Evolutionary conservation across 108 stramenopile genomes (phyloP).

Genomic region (Cyclotella atomus): DNA sequence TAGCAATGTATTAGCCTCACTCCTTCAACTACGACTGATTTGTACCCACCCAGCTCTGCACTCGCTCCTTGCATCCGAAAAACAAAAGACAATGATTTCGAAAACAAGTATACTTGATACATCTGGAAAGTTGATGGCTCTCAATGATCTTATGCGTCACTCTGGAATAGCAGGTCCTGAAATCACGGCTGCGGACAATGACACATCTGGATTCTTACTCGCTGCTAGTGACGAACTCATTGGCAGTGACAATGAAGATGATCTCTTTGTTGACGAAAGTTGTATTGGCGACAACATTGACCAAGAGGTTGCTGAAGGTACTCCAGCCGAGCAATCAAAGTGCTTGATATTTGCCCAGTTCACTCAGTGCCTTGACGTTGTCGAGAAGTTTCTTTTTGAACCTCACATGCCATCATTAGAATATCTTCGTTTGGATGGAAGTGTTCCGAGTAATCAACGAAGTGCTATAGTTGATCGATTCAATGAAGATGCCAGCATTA

Average conservation of each 20-base stretch:
- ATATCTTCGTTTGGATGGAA: slow-evolving; percentile 83
- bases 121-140: slow-evolving; percentile 87
- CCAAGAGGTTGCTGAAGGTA: background rate
- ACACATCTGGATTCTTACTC: slow-evolving; percentile 66
- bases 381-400: slow-evolving; percentile 80
- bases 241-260: slow-evolving; percentile 16
- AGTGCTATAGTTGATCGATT: slow-evolving; percentile 71
- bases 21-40: slow-evolving; percentile 81
- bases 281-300: background rate
- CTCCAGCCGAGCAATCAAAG: slow-evolving; percentile 40
- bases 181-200: slow-evolving; percentile 81
- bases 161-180: slow-evolving; percentile 69
- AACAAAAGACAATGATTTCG: slow-evolving; percentile 53
- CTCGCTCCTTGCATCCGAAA: slow-evolving; percentile 58
- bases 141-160: slow-evolving; percentile 77
- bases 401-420: slow-evolving; percentile 71
- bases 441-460: slow-evolving; percentile 65
- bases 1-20: slow-evolving; percentile 61
- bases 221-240: slow-evolving; percentile 22
- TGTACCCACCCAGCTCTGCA: slow-evolving; percentile 87
- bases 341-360: slow-evolving; percentile 91
- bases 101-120: slow-evolving; percentile 41
- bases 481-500: slow-evolving; percentile 68
- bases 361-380: slow-evolving; percentile 77
- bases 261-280: background rate